Evolutionary conservation across 176 grass and related monocot species (phyloP), one percentile per base, ranked within the genome.

Genomic region (Leersia perrieri): DNA sequence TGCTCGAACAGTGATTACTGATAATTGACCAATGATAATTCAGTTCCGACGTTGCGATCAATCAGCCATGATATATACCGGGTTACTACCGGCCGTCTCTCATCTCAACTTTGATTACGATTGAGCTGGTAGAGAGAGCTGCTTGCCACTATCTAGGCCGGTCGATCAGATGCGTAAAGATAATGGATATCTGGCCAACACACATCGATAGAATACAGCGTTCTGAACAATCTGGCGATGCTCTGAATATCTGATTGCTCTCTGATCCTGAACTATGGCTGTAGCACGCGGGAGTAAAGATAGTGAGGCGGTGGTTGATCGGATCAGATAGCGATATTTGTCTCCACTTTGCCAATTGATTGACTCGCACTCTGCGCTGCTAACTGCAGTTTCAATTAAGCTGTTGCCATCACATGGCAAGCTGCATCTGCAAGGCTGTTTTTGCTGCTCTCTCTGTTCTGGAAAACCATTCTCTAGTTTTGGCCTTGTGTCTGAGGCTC

Each of bases 311-410:
- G 64, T 41, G 38, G 79, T 71, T 64, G 49, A 71, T 76, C 44
- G 26, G 40, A 87, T 76, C 44, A 32, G 40, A 87, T 63, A 29
- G 14, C 45, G 44, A 86, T 32, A 60, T 31, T 14, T 49, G 71
- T 68, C 36, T 69, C 51, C 32, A 4, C 76, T 67, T 82, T 63
- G 72, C 72, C 20, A 33, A 87, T 70, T 76, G 25, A 63, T 70
- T 70, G 79, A 49, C 42, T 57, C 51, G 22, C 22, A 23, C 51
- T 57, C 51, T 8, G 51, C 22, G 22, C 53, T 12, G 39, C 3
- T 20, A 39, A 63, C 39, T 53, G 65, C 53, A 25, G 36, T 38
- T 40, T 53, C 64, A 57, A 51, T 20, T 51, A 22, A 74, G 69
- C 61, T 35, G 34, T 4, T 7, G 76, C 27, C 35, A 67, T 67